phyloP scores from a whole-genome alignment of 208 protist genomes.

The Crithidia brevicula region DNA sequence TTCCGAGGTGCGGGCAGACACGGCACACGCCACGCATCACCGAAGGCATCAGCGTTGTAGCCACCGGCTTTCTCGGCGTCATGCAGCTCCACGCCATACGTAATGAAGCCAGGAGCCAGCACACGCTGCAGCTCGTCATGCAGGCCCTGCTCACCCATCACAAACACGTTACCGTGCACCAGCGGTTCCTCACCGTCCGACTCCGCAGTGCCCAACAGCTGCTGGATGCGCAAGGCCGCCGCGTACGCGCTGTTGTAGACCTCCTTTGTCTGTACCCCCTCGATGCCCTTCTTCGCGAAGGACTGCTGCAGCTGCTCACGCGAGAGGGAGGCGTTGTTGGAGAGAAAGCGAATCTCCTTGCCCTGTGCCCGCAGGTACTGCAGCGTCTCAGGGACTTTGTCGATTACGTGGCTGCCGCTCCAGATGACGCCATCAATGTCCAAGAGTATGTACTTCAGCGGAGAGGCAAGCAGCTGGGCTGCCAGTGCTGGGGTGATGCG shows the following conservation, averaged over 20 bases:
- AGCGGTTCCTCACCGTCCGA: conserved; percentile 18
- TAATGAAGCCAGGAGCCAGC: conserved; percentile 69
- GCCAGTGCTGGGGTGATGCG: conserved; percentile 30
- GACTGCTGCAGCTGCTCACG: conserved; percentile 36
- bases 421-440: conserved; percentile 81
- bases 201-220: conserved; percentile 30
- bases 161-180: conserved; percentile 74
- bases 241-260: conserved; percentile 80
- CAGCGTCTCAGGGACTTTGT: conserved; percentile 55
- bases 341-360: conserved; percentile 72
- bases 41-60: conserved; percentile 33
- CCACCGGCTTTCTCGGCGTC: conserved; percentile 46
- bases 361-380: conserved; percentile 48
- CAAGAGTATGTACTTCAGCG: conserved; percentile 61
- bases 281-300: conserved; percentile 53
- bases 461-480: conserved; percentile 35
- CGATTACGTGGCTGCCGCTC: conserved; percentile 51
- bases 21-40: conserved; percentile 35
- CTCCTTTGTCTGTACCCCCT: conserved; percentile 41
- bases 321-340: conserved; percentile 74
- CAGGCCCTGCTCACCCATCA: conserved; percentile 73
- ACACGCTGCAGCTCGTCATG: conserved; percentile 65
- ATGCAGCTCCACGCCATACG: conserved; percentile 78
- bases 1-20: conserved; percentile 51
- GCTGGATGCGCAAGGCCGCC: conserved; percentile 47